Percentiles rank a stretch among this genome's conserved stretches.
phyloP scores from a whole-genome alignment of 352 stramenopile genomes.

The Albugo candida region DNA sequence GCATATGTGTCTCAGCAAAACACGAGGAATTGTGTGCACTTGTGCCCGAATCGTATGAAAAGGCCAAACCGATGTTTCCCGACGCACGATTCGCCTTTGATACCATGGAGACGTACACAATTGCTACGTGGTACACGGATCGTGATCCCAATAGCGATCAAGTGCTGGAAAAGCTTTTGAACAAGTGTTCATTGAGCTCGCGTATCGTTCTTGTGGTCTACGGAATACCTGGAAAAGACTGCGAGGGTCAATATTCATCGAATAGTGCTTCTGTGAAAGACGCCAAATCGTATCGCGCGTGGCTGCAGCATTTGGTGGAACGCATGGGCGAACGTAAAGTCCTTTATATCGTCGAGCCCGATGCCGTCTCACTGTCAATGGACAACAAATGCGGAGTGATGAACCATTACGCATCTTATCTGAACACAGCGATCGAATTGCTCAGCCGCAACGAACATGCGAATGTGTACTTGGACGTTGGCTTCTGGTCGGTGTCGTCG shows the following conservation, averaged over 20 bases:
- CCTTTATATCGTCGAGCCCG: constrained; percentile 49
- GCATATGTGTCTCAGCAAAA: constrained; percentile 3
- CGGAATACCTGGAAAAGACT: constrained; percentile 60
- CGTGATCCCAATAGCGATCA: constrained; percentile 20
- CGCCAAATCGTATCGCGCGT: constrained; percentile 22
- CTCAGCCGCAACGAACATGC: constrained; percentile 31
- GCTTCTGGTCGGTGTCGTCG: constrained; percentile 29
- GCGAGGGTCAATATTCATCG: constrained; percentile 23
- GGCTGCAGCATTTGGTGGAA: constrained; percentile 18
- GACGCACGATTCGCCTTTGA: constrained; percentile 17
- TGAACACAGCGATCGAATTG: constrained; percentile 17
- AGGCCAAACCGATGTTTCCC: constrained; percentile 23
- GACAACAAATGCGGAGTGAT: constrained; percentile 20
- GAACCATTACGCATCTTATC: constrained; percentile 25
- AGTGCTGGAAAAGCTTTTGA: constrained; percentile 10
- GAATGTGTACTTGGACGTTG: constrained; percentile 38
- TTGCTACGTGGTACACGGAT: constrained; percentile 56
- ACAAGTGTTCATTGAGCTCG: constrained; percentile 13
- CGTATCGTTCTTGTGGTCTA: constrained; percentile 40
- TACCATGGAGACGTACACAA: constrained; percentile 21
- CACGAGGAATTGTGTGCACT: constrained; percentile 21
- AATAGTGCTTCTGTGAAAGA: constrained; percentile 19
- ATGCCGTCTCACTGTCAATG: constrained; percentile 28
- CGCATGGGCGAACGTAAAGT: constrained; percentile 28
- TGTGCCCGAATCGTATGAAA: constrained; percentile 18